Base-by-base conservation (phyloP, 2,329 filamentous ascomycete species). In the Alternaria brassicicola region DNA sequence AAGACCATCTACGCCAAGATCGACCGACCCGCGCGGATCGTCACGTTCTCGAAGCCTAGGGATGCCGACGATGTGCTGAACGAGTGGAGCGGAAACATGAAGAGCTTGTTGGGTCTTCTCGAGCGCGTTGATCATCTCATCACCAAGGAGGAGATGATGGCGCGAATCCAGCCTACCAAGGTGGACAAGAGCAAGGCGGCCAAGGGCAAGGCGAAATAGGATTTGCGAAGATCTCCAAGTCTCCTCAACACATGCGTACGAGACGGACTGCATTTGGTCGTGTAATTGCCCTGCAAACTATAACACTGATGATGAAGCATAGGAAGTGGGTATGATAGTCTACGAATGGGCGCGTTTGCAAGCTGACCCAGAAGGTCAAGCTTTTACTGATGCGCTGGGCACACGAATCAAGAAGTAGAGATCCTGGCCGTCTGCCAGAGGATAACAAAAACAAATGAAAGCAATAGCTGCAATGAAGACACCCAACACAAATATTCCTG, bases 81-180 rank as follows among this genome's bases (percentile, higher is more conserved):
- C 75, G 95, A 99, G 80, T 99, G 95, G 95, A 97, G 93, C 77
- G 89, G 91, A 72, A 97, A 97, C 79, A 98, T 97, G 92, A 96
- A 95, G 89, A 93, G 89, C 74, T 80, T 97, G 70, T 80, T 97
- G 65, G 92, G 92, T 10, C 81, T 94, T 54, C 76, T 97, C 74
- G 93, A 97, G 84, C 86, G 93, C 63, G 96, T 99, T 61, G 95
- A 99, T 76, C 95, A 99, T 78, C 84, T 99, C 72, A 99, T 99
- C 74, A 99, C 96, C 54, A 98, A 98, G 85, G 95, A 99, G 81
- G 95, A 99, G 84, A 99, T 99, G 95, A 99, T 99, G 95, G 95
- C 95, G 38, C 86, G 93, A 59, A 98, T 99, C 72, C 89, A 95
- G 78, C 92, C 92, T 6, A 83, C 69, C 26, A 80, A 77, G 64